Base-by-base conservation (phyloP, 139 green algal genomes). In the Choricystis sp. region DNA sequence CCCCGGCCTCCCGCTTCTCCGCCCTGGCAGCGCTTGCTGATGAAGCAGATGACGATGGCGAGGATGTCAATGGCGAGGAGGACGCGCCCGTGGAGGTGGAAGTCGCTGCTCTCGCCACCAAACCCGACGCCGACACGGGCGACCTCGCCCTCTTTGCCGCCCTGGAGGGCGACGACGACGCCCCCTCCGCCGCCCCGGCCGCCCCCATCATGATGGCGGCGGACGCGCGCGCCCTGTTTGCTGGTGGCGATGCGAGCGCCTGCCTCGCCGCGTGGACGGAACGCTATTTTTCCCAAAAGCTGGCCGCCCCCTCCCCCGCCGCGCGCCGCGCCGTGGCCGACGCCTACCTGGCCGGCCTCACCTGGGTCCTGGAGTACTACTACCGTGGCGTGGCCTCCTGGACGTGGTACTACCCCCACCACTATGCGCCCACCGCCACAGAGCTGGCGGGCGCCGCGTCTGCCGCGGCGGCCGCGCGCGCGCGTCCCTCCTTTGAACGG, bases 281-380 rank as follows among this genome's bases (percentile, higher is more conserved):
- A 3, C 77, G 85, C 0, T 94, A 93, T 66, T 96, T 94, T 64
- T 52, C 28, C 4, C 82, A 94, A 57, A 96, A 96, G 80, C 72
- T 96, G 29, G 72, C 77, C 26, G 56, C 26, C 21, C n/a, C 3
- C 52, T 73, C 52, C 1, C 27, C 59, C 19, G 60, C 48, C 22
- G 59, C 25, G 16, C 67, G 67, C 22, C 66, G 74, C 1, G 21
- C 20, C 1, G 80, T 87, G 23, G 71, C 80, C 26, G 68, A 81
- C 52, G 30, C 78, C 20, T 95, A 89, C 75, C 79, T n/a, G 2
- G 27, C 62, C 56, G 90, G 88, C 19, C 74, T 97, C 55, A 81
- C 92, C 69, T 96, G 90, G 90, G 84, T 94, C 66, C 73, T 96
- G 63, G 75, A 92, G 72, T 97, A 96, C 77, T 97, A 96, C 81